Evolutionary conservation across 352 stramenopile species (phyloP), one percentile per base, ranked within the genome.

Genomic region (Globisporangium apiculatum): DNA sequence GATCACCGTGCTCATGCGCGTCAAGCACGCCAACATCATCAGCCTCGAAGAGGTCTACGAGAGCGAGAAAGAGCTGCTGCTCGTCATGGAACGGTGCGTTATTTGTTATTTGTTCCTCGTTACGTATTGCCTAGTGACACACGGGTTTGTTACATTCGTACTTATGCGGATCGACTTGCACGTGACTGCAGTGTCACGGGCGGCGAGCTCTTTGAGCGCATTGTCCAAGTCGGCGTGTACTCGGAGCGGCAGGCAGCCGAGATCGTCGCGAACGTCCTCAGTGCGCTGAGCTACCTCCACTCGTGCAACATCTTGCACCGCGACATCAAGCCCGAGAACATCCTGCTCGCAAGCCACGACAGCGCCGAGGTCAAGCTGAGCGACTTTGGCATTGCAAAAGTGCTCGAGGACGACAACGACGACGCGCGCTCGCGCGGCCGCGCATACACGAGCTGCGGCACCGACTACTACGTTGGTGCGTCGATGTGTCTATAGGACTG

Each of bases 11-110:
- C 68, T 95, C 53, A 71, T 91, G 58, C 83, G 83, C 37, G 76
- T 94, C 57, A 89, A 94, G 58, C 83, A 93, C 71, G 69, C 81
- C 49, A 92, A 94, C 68, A 93, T 91, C 57, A 94, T 94, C 66
- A 90, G 79, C 53, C 81, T 92, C 38, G 79, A 91, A 45, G 85
- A 91, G 48, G 77, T 94, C 8, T 92, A 91, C 60, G 85, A 92
- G 66, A 92, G 83, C 60, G 85, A 94, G 67, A 84, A 84, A 57
- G 85, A 94, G 60, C 72, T 94, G 52, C 72, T 92, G 67, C 79
- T 94, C 10, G 83, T 94, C 64, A 94, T 94, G 84, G 84, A 94
- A 57, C 74, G 83, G 79, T 91, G 50, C 12, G 72, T 55, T 4
- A 9, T 5, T 56, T 31, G 24, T 31, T 31, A 3, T 5, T 56